Percentiles rank a stretch among this genome's conserved stretches.
Evolutionary conservation across 257 asterid species (phyloP).

Genomic region (Salvia splendens): DNA sequence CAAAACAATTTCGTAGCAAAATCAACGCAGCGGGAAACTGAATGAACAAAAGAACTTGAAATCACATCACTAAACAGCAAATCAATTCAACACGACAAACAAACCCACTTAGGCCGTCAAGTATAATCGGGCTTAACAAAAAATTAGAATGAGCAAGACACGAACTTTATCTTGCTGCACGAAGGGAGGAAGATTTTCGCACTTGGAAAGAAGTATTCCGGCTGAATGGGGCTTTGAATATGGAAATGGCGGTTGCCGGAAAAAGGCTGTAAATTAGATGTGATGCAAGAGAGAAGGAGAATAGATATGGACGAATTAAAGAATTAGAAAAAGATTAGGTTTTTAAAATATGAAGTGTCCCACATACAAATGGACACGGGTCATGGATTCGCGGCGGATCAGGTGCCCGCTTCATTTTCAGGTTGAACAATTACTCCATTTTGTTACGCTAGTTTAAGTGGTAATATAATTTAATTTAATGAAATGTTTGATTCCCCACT

Average conservation of each 20-base stretch:
- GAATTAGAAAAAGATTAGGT: not conserved
- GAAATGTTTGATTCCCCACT: too few relatives aligned
- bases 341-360: conserved; percentile 1
- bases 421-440: too few relatives aligned
- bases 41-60: not conserved
- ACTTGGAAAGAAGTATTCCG: conserved; percentile 1
- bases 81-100: conserved; percentile 8
- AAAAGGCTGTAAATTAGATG: conserved; percentile 29
- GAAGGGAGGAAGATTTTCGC: not conserved
- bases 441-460: too few relatives aligned
- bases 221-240: conserved; percentile 34
- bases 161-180: not conserved
- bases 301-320: not conserved
- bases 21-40: conserved; percentile 10
- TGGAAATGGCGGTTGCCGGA: conserved; percentile 45
- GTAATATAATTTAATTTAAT: too few relatives aligned
- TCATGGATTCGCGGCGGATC: not conserved
- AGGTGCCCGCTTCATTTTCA: not conserved
- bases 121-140: not conserved
- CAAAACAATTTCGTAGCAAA: not conserved
- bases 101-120: conserved; percentile 18
- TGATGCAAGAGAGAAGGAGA: not conserved
- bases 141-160: conserved; percentile 1
- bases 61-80: not conserved
- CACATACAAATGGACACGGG: not conserved